These are phyloP conservation scores for Berkeleyomyces rouxiae DNA, from an alignment of 2,329 filamentous ascomycete genomes.

Conservation along the genomic window DNA sequence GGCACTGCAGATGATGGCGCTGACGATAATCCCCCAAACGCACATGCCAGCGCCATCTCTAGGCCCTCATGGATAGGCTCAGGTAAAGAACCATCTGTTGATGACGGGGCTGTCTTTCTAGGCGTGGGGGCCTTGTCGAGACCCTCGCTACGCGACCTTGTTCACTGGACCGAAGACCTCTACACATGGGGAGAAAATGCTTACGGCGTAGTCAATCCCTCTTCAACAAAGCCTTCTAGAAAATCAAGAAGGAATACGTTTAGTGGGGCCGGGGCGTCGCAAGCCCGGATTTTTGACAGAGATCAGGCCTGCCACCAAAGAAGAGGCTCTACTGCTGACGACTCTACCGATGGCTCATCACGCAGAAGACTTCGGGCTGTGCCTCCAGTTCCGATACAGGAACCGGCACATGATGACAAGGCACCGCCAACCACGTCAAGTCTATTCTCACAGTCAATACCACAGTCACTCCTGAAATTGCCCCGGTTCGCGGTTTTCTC, in stretches of 20 bases:
- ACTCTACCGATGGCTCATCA: neutral
- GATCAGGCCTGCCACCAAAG: neutral
- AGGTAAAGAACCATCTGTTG: constrained; percentile 47
- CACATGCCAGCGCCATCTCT: constrained; percentile 10
- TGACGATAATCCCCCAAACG: constrained; percentile 16
- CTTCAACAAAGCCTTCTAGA: constrained; percentile 1
- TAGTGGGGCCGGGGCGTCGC: neutral
- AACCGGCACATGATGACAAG: constrained; percentile 12
- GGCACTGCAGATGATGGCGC: constrained; percentile 31
- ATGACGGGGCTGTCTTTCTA: constrained; percentile 76
- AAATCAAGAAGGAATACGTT: constrained; percentile 11
- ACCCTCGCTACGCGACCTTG: constrained; percentile 53
- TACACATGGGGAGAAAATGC: constrained; percentile 70
- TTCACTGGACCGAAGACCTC: constrained; percentile 76
- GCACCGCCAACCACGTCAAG: neutral
- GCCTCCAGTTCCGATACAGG: constrained; percentile 4
- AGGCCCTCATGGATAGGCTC: constrained; percentile 52
- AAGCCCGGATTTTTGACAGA: neutral
- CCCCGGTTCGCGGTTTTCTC: neutral
- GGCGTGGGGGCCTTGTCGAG: constrained; percentile 59
- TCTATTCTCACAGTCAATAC: neutral
- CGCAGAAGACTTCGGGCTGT: constrained; percentile 7
- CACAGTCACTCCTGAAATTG: neutral
- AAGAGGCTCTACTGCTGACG: neutral
- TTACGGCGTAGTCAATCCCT: constrained; percentile 58